Evolutionary conservation across 352 stramenopile genomes (phyloP), one percentile per base, ranked within the genome.

Genomic region (Phytopythium sindhum): DNA sequence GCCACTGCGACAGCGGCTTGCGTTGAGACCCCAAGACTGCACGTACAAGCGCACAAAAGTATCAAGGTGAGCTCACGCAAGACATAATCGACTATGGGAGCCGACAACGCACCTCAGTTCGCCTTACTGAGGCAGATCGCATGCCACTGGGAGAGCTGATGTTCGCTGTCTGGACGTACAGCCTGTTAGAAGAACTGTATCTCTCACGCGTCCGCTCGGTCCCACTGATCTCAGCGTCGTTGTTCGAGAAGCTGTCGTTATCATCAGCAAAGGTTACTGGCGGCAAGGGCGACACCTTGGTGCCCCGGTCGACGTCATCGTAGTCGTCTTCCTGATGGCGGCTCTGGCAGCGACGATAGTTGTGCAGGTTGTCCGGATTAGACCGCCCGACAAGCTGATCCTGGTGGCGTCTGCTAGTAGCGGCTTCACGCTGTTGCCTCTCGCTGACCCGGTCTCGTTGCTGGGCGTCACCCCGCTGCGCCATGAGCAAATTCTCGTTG

Each of bases 401-500:
- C 39, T 45, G 39, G 14, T 50, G 42, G 19, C 14, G 42, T 17
- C 21, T 50, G 42, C 42, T 50, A 24, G 14, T 12, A 6, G 42
- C 42, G n/a, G 21, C 28, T 21, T 64, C 14, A 65, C 68, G 42
- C 31, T 50, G 7, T 61, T 64, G 35, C 26, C 17, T 24, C 29
- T 61, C 66, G 29, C 23, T 10, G 33, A 48, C 23, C 56, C 37
- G 48, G 14, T 64, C 62, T 63, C 19, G 47, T 0, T 63, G 45
- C 47, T 47, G 64, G 51, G 35, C 33, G 19, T 42, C 44, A 7
- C 67, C 65, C 42, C 62, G 67, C 53, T 74, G 72, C n/a, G 69
- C 65, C 33, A 74, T 75, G 23, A 79, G 57, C 8, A 71, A 55
- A 35, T 91, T 89, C 33, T 85, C 80, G 59, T 80, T 89, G 10